These are phyloP conservation scores for Prillingera fragicola DNA, from an alignment of 1,284 basidiomycete species.

Conservation along the genomic window DNA sequence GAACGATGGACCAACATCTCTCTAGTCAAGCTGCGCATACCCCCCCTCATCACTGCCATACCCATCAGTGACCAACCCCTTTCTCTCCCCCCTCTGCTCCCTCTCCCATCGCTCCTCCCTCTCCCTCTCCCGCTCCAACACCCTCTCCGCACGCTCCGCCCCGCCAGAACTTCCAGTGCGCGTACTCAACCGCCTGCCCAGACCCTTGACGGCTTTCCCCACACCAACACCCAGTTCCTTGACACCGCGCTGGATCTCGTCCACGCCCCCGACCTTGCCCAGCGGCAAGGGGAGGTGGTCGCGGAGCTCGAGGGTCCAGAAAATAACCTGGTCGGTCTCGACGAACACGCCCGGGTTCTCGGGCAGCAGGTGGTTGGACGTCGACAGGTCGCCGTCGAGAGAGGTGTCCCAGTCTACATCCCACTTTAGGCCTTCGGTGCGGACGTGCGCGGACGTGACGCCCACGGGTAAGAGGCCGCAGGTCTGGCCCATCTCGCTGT, in stretches of 20 bases:
- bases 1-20: no score
- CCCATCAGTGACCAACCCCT: neutral
- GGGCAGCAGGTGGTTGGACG: conserved; percentile 80
- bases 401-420: conserved; percentile 69
- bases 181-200: conserved; percentile 4
- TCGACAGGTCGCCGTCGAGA: conserved; percentile 76
- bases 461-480: conserved; percentile 92
- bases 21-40: conserved; percentile 15
- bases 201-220: conserved; percentile 1
- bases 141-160: neutral
- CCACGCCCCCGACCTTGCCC: conserved; percentile 20
- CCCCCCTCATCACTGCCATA: conserved; percentile 8
- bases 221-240: conserved; percentile 12
- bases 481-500: conserved; percentile 69
- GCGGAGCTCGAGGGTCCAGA: conserved; percentile 72
- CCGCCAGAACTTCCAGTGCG: neutral
- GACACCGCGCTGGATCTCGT: conserved; percentile 14
- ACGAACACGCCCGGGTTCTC: conserved; percentile 54
- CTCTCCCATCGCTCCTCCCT: neutral
- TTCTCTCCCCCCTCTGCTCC: neutral
- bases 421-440: conserved; percentile 83
- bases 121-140: neutral
- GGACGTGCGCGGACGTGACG: conserved; percentile 64
- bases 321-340: conserved; percentile 72
- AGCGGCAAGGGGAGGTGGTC: conserved; percentile 18